phyloP scores from a whole-genome alignment of 208 protist species.

The Acanthamoeba polyphaga region DNA sequence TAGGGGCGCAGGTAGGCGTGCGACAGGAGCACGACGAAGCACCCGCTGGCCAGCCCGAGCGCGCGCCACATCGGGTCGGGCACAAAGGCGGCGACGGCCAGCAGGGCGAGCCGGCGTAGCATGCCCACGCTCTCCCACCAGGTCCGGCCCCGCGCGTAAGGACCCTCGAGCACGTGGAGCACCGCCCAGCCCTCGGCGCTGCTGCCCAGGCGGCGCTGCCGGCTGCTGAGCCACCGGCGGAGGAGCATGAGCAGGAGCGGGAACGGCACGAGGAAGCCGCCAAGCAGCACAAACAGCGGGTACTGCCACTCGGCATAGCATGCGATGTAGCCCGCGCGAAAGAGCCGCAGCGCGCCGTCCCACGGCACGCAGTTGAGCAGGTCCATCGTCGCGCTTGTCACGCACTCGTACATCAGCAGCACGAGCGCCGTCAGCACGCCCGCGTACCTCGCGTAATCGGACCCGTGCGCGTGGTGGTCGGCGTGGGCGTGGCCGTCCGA shows the following conservation, averaged over 20 bases:
- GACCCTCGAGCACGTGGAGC: neutral
- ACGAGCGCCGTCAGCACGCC: no score
- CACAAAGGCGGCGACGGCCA: constrained; percentile 21
- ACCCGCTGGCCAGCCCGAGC: no score
- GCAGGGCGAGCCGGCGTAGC: neutral
- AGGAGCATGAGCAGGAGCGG: no score
- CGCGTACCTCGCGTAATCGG: neutral
- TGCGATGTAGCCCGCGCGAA: neutral
- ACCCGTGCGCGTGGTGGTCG: neutral
- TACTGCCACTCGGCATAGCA: neutral
- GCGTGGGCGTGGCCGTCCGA: neutral
- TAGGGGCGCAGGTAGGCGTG: no score
- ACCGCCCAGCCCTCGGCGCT: neutral
- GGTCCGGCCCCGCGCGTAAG: neutral
- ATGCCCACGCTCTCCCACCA: constrained; percentile 36
- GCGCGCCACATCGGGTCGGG: constrained; percentile 11
- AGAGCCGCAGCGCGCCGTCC: neutral
- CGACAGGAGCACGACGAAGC: no score
- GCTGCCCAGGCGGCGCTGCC: no score
- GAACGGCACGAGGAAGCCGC: neutral
- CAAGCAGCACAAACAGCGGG: neutral
- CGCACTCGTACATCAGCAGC: no score
- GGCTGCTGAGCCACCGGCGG: no score
- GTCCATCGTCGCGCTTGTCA: neutral
- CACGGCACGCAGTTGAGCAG: neutral